phyloP scores from a whole-genome alignment of 257 asterid species.

The Plantago elongata region DNA sequence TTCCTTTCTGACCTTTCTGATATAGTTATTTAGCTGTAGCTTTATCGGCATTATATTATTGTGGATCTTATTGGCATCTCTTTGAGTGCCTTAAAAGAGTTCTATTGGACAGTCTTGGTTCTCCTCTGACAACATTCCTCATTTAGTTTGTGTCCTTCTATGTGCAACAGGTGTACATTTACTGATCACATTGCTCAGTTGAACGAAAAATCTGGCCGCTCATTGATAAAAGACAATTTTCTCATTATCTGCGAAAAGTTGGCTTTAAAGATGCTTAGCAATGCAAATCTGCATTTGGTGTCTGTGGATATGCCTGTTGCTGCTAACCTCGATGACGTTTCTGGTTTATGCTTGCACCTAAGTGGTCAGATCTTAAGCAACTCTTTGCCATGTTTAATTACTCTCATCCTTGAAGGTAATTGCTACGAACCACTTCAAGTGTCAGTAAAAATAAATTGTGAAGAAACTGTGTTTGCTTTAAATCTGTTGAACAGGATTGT shows the following conservation, averaged over 20 bases:
- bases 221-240: constrained; percentile 55
- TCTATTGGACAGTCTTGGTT: constrained; percentile 8
- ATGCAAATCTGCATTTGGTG: constrained; percentile 66
- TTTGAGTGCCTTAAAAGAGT: constrained; percentile 5
- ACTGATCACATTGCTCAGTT: constrained; percentile 59
- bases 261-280: constrained; percentile 80
- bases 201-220: constrained; percentile 37
- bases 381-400: constrained; percentile 66
- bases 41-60: too few relatives aligned
- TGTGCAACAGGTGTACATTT: constrained; percentile 70
- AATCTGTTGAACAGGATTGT: constrained; percentile 84
- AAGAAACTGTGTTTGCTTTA: constrained; percentile 91
- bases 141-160: constrained; percentile 18
- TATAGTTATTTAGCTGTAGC: too few relatives aligned
- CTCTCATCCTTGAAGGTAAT: constrained; percentile 69
- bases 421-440: constrained; percentile 70
- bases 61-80: not conserved
- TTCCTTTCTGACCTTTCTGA: too few relatives aligned
- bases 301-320: constrained; percentile 94
- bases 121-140: not conserved
- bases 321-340: constrained; percentile 63
- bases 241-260: constrained; percentile 71
- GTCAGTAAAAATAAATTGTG: constrained; percentile 72
- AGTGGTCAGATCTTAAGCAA: constrained; percentile 83
- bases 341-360: constrained; percentile 76